A percentile compares a stretch with the other conserved stretches of the same genome.
These are phyloP conservation scores for Mycena indigotica DNA, from an alignment of 768 basidiomycete species.

Conservation along the genomic window DNA sequence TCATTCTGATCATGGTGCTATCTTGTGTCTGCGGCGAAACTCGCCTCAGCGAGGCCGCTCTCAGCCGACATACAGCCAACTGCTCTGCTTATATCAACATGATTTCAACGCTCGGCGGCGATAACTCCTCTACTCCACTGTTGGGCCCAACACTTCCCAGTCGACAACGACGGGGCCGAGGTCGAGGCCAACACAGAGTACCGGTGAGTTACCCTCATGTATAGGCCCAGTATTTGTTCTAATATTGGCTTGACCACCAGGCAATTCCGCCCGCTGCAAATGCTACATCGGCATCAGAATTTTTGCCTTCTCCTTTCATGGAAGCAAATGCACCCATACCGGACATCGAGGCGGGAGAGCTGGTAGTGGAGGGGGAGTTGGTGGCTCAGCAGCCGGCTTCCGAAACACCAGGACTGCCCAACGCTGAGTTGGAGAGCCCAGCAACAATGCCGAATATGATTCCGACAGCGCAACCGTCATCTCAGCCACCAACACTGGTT, in stretches of 20 bases:
- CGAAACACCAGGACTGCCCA: background rate
- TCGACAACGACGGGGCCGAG: background rate
- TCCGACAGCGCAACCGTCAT: background rate
- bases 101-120: background rate
- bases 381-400: no score
- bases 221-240: no score
- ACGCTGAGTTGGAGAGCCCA: background rate
- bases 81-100: background rate
- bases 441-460: background rate
- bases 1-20: background rate
- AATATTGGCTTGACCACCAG: no score
- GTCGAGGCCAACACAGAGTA: background rate
- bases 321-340: no score
- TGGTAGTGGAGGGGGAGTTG: no score
- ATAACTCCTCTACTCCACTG: background rate
- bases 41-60: background rate
- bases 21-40: slow-evolving; percentile 2
- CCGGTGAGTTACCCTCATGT: no score
- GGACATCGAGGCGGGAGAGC: no score
- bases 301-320: no score
- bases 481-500: background rate
- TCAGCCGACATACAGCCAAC: background rate
- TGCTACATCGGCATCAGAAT: no score
- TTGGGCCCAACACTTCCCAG: background rate
- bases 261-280: no score